Base-by-base conservation (phyloP, 768 basidiomycete species). In the Leccinum rimulosum region DNA sequence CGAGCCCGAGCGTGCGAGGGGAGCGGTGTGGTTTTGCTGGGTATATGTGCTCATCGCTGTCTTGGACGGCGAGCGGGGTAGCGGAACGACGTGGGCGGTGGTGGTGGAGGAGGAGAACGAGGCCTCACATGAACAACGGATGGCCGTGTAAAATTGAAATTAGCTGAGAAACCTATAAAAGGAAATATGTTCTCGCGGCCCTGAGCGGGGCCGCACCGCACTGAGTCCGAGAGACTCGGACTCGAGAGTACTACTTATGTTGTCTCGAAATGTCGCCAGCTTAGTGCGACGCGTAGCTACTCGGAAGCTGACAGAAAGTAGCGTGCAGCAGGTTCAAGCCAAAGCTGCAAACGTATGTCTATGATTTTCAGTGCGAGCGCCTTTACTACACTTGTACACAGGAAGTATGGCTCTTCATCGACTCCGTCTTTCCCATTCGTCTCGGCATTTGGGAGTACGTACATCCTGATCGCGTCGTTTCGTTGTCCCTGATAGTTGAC, bases 351-450 rank as follows among this genome's bases (percentile, higher is more conserved):
- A 64, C 49, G 70, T 68, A 57, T 63, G 68, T 62, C 40, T 50
- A 12, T 12, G 43, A 58, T 59, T 60, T 54, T 59, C 48, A 45
- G 19, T 58, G 48, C 57, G 35, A 63, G 30, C 58, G 57, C 49
- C 14, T 50, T 49, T 38, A 65, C 28, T 38, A 66, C 28, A 61
- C 51, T 19, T 53, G 66, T 62, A 62, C 67, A n/a, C 67, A 73
- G 48, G 78, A 85, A 55, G 84, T 76, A 2, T 88, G 85, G 81
- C 71, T 93, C 28, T 93, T 85, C 67, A 75, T 92, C 49, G 88
- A 91, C 66, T 88, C 88, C 1, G 82, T 93, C 35, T 92, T 92
- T 70, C 92, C 91, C 1, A 79, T 91, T 33, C 81, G 83, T 59
- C 71, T 91, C 28, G 88, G 82, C 7, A 70, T 77, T 58, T 88